Conservation (phyloP, 2,329 filamentous ascomycete species). For the Fusarium cicatricum region DNA sequence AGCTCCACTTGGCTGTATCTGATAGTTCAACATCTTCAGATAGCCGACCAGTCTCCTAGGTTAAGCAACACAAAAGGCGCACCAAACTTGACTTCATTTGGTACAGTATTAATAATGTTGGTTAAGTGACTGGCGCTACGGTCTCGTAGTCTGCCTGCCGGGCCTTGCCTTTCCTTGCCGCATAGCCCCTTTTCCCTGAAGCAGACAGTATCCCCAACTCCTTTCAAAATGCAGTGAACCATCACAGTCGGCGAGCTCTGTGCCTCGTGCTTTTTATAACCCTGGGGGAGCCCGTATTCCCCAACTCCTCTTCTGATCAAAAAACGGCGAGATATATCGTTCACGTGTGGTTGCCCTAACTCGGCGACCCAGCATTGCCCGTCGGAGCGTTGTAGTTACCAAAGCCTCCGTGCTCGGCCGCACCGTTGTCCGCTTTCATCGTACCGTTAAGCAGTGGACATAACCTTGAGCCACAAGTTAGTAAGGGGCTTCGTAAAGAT, state of each 20-base stretch:
- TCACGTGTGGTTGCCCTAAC: constrained; percentile 11
- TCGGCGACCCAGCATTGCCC: constrained; percentile 47
- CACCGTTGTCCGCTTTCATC: constrained; percentile 68
- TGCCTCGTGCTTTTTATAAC: constrained; percentile 5
- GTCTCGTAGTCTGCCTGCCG: constrained; percentile 11
- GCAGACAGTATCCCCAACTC: constrained; percentile 24
- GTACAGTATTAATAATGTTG: constrained; percentile 17
- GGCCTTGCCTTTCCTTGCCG: constrained; percentile 8
- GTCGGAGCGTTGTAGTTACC: constrained; percentile 60
- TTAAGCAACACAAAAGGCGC: neutral
- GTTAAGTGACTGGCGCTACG: constrained; percentile 7
- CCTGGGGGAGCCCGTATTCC: neutral
- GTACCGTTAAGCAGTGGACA: constrained; percentile 88
- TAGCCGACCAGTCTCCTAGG: neutral
- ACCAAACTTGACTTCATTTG: neutral
- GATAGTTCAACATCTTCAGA: neutral
- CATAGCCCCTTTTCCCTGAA: constrained; percentile 20
- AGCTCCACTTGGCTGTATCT: neutral
- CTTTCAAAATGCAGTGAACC: constrained; percentile 23
- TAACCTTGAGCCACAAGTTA: constrained; percentile 61
- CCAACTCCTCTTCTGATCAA: neutral
- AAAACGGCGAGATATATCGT: neutral
- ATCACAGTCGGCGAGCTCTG: neutral
- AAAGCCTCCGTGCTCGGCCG: constrained; percentile 66
- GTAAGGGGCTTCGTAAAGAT: constrained; percentile 19